phyloP scores from a whole-genome alignment of 1,284 basidiomycete species.

The Sphaerobolus stellatus region DNA sequence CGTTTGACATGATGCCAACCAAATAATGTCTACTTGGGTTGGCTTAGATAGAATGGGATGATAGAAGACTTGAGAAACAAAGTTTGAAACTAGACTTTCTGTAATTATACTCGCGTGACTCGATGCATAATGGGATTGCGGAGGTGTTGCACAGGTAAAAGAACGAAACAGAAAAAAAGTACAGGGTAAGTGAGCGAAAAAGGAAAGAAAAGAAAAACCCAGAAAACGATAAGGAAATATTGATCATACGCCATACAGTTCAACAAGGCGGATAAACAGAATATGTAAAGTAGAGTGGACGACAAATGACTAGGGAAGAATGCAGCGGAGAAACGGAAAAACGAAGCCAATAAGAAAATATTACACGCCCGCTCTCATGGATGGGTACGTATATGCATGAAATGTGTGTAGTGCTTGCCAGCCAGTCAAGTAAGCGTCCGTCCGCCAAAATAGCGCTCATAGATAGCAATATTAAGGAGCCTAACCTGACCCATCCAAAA shows the following conservation, averaged over 20 bases:
- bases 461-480: slow-evolving; percentile 4
- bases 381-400: no score
- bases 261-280: no score
- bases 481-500: slow-evolving; percentile 1
- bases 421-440: background rate
- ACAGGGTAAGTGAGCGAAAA: slow-evolving; percentile 2
- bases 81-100: no score
- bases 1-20: slow-evolving; percentile 55
- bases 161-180: slow-evolving; percentile 1
- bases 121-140: slow-evolving; percentile 12
- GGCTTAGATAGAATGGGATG: no score
- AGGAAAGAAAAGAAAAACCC: background rate
- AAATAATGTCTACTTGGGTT: slow-evolving; percentile 16
- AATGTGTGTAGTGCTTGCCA: background rate
- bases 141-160: slow-evolving; percentile 9
- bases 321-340: no score
- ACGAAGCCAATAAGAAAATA: no score
- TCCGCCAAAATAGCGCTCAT: background rate
- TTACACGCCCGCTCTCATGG: no score
- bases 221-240: background rate
- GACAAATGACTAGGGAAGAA: no score
- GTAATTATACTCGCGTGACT: slow-evolving; percentile 14
- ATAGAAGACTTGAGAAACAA: no score
- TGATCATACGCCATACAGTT: no score
- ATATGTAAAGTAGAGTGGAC: no score